Evolutionary conservation across 345 rosid species (phyloP), one percentile per base, ranked within the genome.

Genomic region (Salix suchowensis): DNA sequence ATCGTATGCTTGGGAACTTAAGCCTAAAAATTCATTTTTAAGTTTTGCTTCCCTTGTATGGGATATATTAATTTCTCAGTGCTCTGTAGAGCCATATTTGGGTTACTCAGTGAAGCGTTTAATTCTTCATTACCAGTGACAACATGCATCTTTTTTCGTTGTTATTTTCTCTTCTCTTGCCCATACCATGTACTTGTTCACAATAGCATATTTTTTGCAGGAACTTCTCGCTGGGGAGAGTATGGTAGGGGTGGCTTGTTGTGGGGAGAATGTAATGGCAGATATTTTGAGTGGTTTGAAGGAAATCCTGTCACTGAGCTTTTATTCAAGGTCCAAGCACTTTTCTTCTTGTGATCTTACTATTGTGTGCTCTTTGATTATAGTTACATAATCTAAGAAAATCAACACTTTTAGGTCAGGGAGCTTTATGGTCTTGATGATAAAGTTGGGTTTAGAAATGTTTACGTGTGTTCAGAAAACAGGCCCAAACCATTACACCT

Each of bases 191-290:
- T 73, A 14, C 15, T 75, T 50, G 55, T 81, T 68, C 48, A 74
- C 65, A 50, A 6, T 73, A 36, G 11, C 46, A 30, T 61, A 46
- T 82, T 75, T 44, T 26, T 34, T 80, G 76, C 81, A 96, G 99
- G 97, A 75, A 96, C 98, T 18, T 89, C 87, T 66, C 89, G 92
- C n/a, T 96, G 99, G 99, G 97, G 98, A 82, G 99, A 93, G 84
- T 96, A 85, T 77, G 99, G 99, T 54, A 90, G 86, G 82, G 99
- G 99, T 37, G 99, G 98, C 76, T 78, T 96, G 68, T 84, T 96
- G 79, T 96, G 99, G 99, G 98, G 96, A 73, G 99, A 93, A 82
- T 96, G 98, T 80, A 86, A 55, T 80, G 82, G 87, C 70, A 86
- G 92, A 72, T 87, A 84, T 81, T 93, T 91, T 83, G 97, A 96